Base-by-base conservation (phyloP, 179 eudicot species). In the Beta corolliflora region DNA sequence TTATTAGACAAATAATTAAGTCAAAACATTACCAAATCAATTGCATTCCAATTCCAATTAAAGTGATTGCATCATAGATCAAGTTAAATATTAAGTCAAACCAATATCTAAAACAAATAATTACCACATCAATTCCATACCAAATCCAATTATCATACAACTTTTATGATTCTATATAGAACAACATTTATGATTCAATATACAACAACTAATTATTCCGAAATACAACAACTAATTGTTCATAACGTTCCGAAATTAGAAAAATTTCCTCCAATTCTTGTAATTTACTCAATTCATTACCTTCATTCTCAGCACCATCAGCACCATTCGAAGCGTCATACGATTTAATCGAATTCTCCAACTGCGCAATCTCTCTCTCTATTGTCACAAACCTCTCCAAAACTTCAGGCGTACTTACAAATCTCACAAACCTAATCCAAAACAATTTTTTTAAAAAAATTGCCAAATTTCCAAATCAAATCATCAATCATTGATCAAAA, bases 381-480 rank as follows among this genome's bases (percentile, higher is more conserved):
- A 88, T 90, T 5, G 91, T 87, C 64, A 91, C 90, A 81, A 92
- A 87, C 70, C 98, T 87, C 84, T 94, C 97, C 65, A 94, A 86
- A 75, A 92, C 89, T 75, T 94, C 98, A 0, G 98, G 98, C 7
- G 97, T 90, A 71, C 88, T 89, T 7, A 94, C 93, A 82, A 94
- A 94, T 69, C 91, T 90, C 87, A 94, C 98, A 86, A 94, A 92
- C 85, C 98, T 93, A 79, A 81, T 41, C 71, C 71, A 85, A 63
- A 68, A 23, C 66, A 55, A 31, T 67, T 25, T 31, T 5, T 46
- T 44, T 53, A 73, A 29, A 29, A 29, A 29, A 29, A 29, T 1
- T 0, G 31, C 31, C 31, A 29, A 29, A 29, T 29, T 50, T 55
- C 65, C 50, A 81, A 77, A 58, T 67, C 54, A 70, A 77, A 44